phyloP scores from a whole-genome alignment of 495 filamentous ascomycete genomes.

The Pyrenula massariospora region DNA sequence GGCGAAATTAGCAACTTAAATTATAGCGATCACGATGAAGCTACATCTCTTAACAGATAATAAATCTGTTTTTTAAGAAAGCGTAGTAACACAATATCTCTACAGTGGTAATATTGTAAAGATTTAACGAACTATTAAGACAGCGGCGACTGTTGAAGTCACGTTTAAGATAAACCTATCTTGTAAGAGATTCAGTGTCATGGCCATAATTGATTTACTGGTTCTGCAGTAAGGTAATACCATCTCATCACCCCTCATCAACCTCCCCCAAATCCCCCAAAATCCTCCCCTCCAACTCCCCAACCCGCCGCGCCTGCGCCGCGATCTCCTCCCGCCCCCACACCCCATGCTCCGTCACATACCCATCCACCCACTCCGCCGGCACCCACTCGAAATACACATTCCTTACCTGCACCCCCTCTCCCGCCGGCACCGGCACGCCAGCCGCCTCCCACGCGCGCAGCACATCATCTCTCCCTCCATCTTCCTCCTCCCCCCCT shows the following conservation, averaged over 20 bases:
- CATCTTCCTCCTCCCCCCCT: slow-evolving; percentile 29
- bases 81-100: too few relatives aligned
- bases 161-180: too few relatives aligned
- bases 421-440: slow-evolving; percentile 9
- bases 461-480: slow-evolving; percentile 32
- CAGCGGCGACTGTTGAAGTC: too few relatives aligned
- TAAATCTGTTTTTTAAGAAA: too few relatives aligned
- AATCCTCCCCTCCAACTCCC: slow-evolving; percentile 14
- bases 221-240: too few relatives aligned
- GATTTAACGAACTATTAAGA: too few relatives aligned
- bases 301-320: slow-evolving; percentile 16
- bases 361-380: slow-evolving; percentile 36
- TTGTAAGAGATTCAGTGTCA: too few relatives aligned
- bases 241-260: neutral
- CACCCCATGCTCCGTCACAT: slow-evolving; percentile 41
- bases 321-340: slow-evolving; percentile 17
- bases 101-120: too few relatives aligned
- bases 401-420: slow-evolving; percentile 34
- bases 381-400: slow-evolving; percentile 59
- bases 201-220: too few relatives aligned
- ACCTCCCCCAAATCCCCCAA: slow-evolving; percentile 20
- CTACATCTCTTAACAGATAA: too few relatives aligned
- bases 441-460: slow-evolving; percentile 23
- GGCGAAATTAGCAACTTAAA: too few relatives aligned
- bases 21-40: too few relatives aligned